Percentiles rank a stretch among this genome's conserved stretches.
These are phyloP conservation scores for Pseudogymnoascus sp. DNA, from an alignment of 2,329 filamentous ascomycete genomes.

Conservation along the genomic window DNA sequence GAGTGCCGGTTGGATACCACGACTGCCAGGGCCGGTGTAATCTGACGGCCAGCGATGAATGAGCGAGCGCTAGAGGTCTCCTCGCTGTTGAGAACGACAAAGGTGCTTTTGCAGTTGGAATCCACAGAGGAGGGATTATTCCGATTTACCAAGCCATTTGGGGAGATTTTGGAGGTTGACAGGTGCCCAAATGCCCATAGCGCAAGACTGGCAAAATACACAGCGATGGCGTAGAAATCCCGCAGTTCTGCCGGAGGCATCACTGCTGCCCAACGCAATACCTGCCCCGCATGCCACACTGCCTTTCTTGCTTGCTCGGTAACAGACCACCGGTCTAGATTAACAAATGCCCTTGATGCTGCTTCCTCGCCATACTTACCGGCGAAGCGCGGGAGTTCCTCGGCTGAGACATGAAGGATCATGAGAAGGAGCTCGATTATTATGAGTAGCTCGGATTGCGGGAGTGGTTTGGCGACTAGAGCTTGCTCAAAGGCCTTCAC, in stretches of 20 bases:
- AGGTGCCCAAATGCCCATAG: constrained; percentile 64
- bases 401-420: constrained; percentile 13
- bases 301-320: constrained; percentile 7
- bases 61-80: constrained; percentile 45
- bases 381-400: constrained; percentile 17
- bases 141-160: constrained; percentile 23
- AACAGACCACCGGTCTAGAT: constrained; percentile 11
- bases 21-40: constrained; percentile 39
- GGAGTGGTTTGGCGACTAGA: not conserved
- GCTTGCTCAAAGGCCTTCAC: not conserved
- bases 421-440: constrained; percentile 15
- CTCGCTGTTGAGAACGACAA: constrained; percentile 47
- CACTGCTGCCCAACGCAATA: constrained; percentile 13
- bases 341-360: constrained; percentile 7
- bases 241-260: not conserved
- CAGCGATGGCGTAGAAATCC: not conserved
- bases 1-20: constrained; percentile 11
- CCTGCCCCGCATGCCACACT: constrained; percentile 19
- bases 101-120: not conserved
- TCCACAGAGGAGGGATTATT: constrained; percentile 30
- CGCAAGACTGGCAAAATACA: constrained; percentile 48
- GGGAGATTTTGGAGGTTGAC: not conserved
- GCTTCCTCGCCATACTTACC: constrained; percentile 18
- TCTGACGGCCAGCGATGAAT: constrained; percentile 49
- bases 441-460: constrained; percentile 8